Conservation (phyloP, 2,329 filamentous ascomycete species). For the Aureobasidium subglaciale region DNA sequence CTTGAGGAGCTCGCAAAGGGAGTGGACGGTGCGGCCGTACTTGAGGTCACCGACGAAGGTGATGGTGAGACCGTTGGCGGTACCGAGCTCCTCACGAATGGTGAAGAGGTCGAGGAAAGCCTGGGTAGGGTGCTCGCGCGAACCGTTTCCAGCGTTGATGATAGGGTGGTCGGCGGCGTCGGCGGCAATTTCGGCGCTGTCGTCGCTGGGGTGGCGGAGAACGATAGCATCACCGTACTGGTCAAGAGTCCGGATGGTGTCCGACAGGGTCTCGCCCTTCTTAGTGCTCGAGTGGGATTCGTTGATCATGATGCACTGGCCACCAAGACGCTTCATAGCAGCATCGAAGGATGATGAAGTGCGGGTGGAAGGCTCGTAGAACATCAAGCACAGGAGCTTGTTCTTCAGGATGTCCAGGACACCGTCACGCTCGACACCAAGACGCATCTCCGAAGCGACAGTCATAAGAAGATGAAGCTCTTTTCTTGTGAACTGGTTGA, state of each 20-base stretch:
- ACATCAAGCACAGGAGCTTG: conserved; percentile 81
- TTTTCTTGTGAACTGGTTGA: conserved; percentile 78
- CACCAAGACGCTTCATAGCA: conserved; percentile 96
- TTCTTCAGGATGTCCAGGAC: conserved; percentile 81
- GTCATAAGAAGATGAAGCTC: conserved; percentile 94
- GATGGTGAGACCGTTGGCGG: conserved; percentile 89
- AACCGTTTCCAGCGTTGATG: conserved; percentile 95
- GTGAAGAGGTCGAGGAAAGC: conserved; percentile 97
- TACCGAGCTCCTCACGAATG: conserved; percentile 94
- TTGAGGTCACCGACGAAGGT: conserved; percentile 91
- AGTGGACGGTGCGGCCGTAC: conserved; percentile 92
- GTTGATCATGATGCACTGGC: conserved; percentile 72
- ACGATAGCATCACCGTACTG: conserved; percentile 95
- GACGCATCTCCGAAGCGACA: conserved; percentile 93
- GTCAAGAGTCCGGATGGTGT: conserved; percentile 85
- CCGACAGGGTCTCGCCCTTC: conserved; percentile 90
- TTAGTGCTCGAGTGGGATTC: conserved; percentile 81
- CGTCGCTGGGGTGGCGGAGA: conserved; percentile 83
- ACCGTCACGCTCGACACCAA: conserved; percentile 87
- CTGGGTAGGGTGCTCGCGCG: conserved; percentile 93
- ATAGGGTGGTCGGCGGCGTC: conserved; percentile 86
- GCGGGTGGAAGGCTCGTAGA: conserved; percentile 95
- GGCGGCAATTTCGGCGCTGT: conserved; percentile 71
- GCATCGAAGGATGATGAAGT: conserved; percentile 95
- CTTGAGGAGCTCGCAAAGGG: conserved; percentile 82